These are phyloP conservation scores for Craspedostauros australis DNA, from an alignment of 108 stramenopile genomes.

Conservation along the genomic window DNA sequence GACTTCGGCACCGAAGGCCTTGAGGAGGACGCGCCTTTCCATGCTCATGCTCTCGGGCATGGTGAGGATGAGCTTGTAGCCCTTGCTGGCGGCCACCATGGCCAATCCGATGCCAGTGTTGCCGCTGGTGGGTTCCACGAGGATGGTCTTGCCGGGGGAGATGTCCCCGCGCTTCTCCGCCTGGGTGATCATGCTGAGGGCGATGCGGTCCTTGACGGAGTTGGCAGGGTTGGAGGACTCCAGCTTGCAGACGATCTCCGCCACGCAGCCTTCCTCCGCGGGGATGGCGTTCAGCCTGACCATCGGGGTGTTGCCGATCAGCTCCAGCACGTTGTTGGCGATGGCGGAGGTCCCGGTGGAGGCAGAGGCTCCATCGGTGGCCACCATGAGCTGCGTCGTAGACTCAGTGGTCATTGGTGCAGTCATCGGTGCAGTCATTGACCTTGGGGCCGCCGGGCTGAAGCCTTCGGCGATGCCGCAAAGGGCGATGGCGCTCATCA, in stretches of 20 bases:
- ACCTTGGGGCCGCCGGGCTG: too few relatives aligned
- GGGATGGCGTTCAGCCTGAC: constrained; percentile 61
- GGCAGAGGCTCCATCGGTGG: too few relatives aligned
- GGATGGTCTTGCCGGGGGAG: constrained; percentile 53
- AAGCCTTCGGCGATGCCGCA: too few relatives aligned
- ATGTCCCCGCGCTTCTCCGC: constrained; percentile 67
- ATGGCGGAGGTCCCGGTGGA: too few relatives aligned
- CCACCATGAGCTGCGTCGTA: too few relatives aligned
- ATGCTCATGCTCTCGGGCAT: constrained; percentile 90
- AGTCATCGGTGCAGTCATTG: too few relatives aligned
- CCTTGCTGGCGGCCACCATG: constrained; percentile 69
- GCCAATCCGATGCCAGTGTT: constrained; percentile 94
- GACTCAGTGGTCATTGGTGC: too few relatives aligned
- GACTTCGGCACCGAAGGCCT: constrained; percentile 64
- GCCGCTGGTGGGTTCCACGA: constrained; percentile 81
- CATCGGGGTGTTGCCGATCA: constrained; percentile 83
- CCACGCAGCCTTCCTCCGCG: constrained; percentile 48
- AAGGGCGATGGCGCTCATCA: too few relatives aligned
- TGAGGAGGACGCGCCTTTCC: constrained; percentile 67
- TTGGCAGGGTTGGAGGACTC: constrained; percentile 63
- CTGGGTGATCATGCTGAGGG: constrained; percentile 59
- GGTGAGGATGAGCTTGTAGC: constrained; percentile 82
- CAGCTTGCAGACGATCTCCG: constrained; percentile 72
- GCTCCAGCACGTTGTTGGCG: constrained; percentile 72
- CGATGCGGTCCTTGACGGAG: constrained; percentile 75